phyloP scores from a whole-genome alignment of 441 rosid genomes.

The Aquilaria agallochum region DNA sequence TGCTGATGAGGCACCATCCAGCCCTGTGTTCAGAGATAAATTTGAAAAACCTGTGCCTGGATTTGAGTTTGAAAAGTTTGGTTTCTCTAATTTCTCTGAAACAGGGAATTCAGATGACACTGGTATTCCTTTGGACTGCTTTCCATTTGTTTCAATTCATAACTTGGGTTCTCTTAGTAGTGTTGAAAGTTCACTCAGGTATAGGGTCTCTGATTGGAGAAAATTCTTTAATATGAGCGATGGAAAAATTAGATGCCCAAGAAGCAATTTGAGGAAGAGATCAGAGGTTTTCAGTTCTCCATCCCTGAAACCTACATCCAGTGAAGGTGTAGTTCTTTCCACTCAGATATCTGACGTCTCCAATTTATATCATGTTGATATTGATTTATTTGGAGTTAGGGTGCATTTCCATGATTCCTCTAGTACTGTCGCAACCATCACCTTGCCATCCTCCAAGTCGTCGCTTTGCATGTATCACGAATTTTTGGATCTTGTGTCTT shows the following conservation, averaged over 20 bases:
- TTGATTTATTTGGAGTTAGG: constrained; percentile 45
- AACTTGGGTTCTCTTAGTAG: constrained; percentile 53
- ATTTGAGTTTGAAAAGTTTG: constrained; percentile 61
- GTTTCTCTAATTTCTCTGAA: constrained; percentile 76
- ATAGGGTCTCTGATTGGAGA: constrained; percentile 59
- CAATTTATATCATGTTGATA: constrained; percentile 36
- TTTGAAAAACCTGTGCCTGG: constrained; percentile 27
- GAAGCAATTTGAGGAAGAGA: constrained; percentile 31
- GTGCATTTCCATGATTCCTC: constrained; percentile 92
- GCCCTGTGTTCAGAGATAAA: constrained; percentile 23
- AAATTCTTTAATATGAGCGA: constrained; percentile 39
- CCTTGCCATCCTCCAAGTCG: constrained; percentile 46
- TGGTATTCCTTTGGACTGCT: constrained; percentile 61
- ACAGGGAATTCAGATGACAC: constrained; percentile 39
- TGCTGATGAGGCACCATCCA: constrained; percentile 24
- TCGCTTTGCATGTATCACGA: constrained; percentile 44
- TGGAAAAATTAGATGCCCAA: constrained; percentile 33
- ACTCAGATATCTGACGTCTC: constrained; percentile 21
- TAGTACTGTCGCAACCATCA: constrained; percentile 66
- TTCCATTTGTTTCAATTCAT: constrained; percentile 64
- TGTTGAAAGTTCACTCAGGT: constrained; percentile 53
- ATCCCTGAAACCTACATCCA: constrained; percentile 16
- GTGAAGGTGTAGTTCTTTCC: constrained; percentile 18
- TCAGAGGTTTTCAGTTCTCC: constrained; percentile 14
- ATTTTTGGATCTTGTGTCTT: constrained; percentile 60